Evolutionary conservation across 768 basidiomycete species (phyloP).

Genomic region (Lactarius pseudohatsudake): DNA sequence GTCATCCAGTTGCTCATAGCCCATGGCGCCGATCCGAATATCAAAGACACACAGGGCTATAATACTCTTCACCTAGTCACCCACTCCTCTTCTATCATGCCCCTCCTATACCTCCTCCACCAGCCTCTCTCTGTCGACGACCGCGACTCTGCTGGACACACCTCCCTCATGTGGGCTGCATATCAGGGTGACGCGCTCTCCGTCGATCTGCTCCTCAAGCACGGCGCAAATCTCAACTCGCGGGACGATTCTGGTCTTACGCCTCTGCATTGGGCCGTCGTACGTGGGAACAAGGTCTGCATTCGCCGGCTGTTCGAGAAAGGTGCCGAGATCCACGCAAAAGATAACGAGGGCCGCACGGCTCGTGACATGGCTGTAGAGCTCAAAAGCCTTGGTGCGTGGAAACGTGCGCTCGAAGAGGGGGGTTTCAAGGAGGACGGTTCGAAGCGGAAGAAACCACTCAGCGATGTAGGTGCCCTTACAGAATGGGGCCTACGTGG

Average conservation of each 20-base stretch:
- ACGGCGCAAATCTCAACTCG: conserved; percentile 77
- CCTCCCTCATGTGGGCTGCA: conserved; percentile 97
- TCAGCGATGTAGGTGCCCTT: conserved; percentile 60
- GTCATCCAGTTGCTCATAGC: conserved; percentile 89
- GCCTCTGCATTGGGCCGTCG: conserved; percentile 96
- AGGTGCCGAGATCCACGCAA: conserved; percentile 77
- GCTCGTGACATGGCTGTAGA: conserved; percentile 94
- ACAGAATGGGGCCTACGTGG: conserved; percentile 1
- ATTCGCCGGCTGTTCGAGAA: conserved; percentile 84
- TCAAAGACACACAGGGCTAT: conserved; percentile 92
- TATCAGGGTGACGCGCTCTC: conserved; percentile 98
- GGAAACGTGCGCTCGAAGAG: conserved; percentile 86
- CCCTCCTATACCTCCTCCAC: conserved; percentile 85
- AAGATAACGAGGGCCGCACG: conserved; percentile 83
- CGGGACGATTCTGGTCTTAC: conserved; percentile 82
- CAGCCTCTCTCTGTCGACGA: conserved; percentile 93
- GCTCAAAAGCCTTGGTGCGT: conserved; percentile 87
- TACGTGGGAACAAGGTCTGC: conserved; percentile 86
- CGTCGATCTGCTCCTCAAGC: conserved; percentile 84
- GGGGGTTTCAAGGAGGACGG: conserved; percentile 82
- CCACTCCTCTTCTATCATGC: conserved; percentile 93
- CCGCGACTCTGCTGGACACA: conserved; percentile 89
- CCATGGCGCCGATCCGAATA: conserved; percentile 89
- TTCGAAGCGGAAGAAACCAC: conserved; percentile 57
- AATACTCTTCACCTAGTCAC: conserved; percentile 94